Conservation (phyloP, 768 basidiomycete genomes). For the Butyriboletus loyo region DNA sequence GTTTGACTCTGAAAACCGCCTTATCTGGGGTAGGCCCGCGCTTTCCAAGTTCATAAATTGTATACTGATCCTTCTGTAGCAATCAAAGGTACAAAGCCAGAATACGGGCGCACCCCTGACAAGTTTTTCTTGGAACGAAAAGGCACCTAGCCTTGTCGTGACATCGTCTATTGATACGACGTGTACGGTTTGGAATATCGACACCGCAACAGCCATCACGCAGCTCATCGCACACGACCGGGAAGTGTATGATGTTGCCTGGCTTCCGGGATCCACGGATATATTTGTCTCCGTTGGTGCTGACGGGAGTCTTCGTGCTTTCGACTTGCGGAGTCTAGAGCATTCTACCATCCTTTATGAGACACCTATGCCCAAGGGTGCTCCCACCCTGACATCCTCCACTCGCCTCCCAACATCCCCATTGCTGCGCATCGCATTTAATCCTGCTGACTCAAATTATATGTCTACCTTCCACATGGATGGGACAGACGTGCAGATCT, state of each 20-base stretch:
- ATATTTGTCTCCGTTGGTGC: conserved; percentile 98
- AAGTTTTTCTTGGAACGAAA: conserved; percentile 97
- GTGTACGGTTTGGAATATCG: conserved; percentile 98
- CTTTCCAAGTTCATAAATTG: not conserved
- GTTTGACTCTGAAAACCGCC: conserved; percentile 69
- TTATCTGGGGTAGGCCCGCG: conserved; percentile 68
- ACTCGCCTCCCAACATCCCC: conserved; percentile 74
- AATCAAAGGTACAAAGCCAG: conserved; percentile 88
- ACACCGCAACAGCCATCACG: conserved; percentile 88
- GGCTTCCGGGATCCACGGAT: conserved; percentile 93
- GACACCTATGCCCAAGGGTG: conserved; percentile 75
- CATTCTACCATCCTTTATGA: conserved; percentile 99
- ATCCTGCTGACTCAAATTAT: conserved; percentile 88
- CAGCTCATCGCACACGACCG: conserved; percentile 97
- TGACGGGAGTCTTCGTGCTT: conserved; percentile 93
- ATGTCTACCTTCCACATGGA: conserved; percentile 98
- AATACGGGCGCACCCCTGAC: conserved; percentile 88
- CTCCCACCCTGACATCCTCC: conserved; percentile 56
- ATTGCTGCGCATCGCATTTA: conserved; percentile 84
- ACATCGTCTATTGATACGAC: conserved; percentile 99
- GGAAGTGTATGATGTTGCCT: conserved; percentile 97
- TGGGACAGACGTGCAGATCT: conserved; percentile 81
- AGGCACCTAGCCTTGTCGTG: conserved; percentile 85
- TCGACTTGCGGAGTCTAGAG: conserved; percentile 93
- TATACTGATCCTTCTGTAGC: conserved; percentile 38